Conservation (phyloP, 352 stramenopile species). For the Globisporangium radiosum region DNA sequence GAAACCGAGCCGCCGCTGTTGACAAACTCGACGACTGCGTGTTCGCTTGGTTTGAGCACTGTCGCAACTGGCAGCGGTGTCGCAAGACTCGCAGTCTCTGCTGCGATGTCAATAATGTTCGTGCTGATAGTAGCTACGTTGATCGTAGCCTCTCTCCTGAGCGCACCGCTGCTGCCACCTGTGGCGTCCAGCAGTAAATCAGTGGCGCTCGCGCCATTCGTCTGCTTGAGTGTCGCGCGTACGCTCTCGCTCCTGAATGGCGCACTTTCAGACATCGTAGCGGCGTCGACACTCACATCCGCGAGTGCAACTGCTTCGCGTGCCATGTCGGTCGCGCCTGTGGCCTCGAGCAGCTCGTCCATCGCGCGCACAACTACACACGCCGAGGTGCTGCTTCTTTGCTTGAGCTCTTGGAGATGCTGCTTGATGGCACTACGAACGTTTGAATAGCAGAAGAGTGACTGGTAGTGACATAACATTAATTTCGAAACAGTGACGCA, state of each 20-base stretch:
- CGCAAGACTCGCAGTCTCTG: not conserved
- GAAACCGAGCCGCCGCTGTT: constrained; percentile 18
- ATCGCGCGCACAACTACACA: not conserved
- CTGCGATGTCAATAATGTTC: not conserved
- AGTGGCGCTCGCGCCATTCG: not conserved
- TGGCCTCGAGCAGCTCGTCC: constrained; percentile 18
- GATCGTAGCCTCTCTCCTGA: not conserved
- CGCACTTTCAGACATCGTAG: not conserved
- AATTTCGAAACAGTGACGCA: too few relatives aligned
- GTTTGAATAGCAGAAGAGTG: constrained; percentile 10
- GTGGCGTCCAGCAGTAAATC: not conserved
- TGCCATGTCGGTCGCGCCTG: constrained; percentile 5
- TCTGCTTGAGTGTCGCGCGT: not conserved
- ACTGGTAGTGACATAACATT: constrained; percentile 6
- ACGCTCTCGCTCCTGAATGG: constrained; percentile 6
- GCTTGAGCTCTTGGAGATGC: not conserved
- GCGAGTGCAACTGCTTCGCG: not conserved
- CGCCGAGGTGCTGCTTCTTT: not conserved
- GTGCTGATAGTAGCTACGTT: not conserved
- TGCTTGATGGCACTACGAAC: not conserved
- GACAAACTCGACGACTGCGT: constrained; percentile 19
- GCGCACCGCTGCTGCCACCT: constrained; percentile 4
- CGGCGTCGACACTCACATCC: not conserved
- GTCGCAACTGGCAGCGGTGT: too few relatives aligned
- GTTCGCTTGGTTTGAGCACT: not conserved